These are phyloP conservation scores for Xylaria multiplex DNA, from an alignment of 2,329 filamentous ascomycete genomes.

Conservation along the genomic window DNA sequence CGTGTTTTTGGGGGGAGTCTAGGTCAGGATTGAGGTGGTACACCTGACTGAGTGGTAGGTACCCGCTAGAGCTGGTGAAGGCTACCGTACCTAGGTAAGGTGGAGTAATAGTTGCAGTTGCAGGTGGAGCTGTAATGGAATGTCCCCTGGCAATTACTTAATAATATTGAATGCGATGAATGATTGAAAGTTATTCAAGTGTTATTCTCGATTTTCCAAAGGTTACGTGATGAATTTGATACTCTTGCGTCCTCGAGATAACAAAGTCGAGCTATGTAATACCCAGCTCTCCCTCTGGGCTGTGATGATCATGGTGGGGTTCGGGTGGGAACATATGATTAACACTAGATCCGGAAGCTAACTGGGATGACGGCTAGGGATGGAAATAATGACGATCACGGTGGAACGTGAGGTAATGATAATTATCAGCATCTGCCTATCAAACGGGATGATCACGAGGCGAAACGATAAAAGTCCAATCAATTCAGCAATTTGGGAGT, in stretches of 20 bases:
- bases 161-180: too few relatives aligned
- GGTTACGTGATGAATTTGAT: too few relatives aligned
- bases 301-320: conserved; percentile 26
- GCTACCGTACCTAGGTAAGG: too few relatives aligned
- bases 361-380: conserved; percentile 18
- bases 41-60: conserved; percentile 2
- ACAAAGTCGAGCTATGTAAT: too few relatives aligned
- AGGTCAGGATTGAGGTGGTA: conserved; percentile 25
- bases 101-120: too few relatives aligned
- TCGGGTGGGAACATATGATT: conserved; percentile 16
- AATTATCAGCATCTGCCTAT: neutral
- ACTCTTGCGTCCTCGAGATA: too few relatives aligned
- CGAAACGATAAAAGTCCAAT: neutral
- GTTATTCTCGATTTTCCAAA: neutral
- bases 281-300: neutral
- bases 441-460: neutral
- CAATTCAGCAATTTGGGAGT: too few relatives aligned
- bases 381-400: conserved; percentile 18
- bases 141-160: too few relatives aligned
- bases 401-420: neutral
- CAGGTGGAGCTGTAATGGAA: too few relatives aligned
- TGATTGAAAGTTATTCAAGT: neutral
- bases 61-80: neutral
- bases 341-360: conserved; percentile 21
- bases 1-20: neutral